These are phyloP conservation scores for Talaromyces sp. DNA, from an alignment of 2,329 filamentous ascomycete genomes.

Conservation along the genomic window DNA sequence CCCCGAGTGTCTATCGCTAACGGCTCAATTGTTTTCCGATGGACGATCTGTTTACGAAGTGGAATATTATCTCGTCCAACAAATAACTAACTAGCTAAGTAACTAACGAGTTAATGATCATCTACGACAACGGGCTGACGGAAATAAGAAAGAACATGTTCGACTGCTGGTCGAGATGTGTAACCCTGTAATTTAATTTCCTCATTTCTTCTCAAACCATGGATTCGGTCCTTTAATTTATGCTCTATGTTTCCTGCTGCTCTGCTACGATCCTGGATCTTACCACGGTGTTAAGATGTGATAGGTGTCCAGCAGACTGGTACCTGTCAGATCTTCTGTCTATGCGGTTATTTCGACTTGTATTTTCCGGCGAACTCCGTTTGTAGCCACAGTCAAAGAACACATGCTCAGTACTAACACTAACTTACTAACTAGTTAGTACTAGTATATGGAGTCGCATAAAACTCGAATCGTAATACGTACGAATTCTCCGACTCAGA, in stretches of 20 bases:
- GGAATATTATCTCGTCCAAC: not conserved
- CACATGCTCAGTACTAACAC: too few relatives aligned
- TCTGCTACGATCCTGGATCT: not conserved
- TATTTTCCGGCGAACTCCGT: constrained; percentile 1
- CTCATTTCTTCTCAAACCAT: constrained; percentile 14
- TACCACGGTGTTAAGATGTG: not conserved
- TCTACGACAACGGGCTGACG: not conserved
- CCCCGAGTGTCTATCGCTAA: not conserved
- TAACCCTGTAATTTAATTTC: constrained; percentile 9
- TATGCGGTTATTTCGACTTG: not conserved
- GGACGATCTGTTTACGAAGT: not conserved
- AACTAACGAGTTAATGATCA: not conserved
- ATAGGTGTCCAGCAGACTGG: not conserved
- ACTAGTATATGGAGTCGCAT: not conserved
- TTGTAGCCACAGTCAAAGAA: not conserved
- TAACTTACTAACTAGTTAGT: too few relatives aligned
- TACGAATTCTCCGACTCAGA: not conserved
- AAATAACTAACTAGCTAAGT: too few relatives aligned
- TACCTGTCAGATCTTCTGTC: constrained; percentile 1
- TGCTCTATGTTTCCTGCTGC: not conserved
- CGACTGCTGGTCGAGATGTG: not conserved
- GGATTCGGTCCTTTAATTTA: constrained; percentile 12
- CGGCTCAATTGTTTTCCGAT: not conserved
- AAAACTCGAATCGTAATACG: not conserved
- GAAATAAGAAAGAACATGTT: not conserved